Evolutionary conservation across 352 stramenopile species (phyloP), one percentile per base, ranked within the genome.

Genomic region (Globisporangium solare): DNA sequence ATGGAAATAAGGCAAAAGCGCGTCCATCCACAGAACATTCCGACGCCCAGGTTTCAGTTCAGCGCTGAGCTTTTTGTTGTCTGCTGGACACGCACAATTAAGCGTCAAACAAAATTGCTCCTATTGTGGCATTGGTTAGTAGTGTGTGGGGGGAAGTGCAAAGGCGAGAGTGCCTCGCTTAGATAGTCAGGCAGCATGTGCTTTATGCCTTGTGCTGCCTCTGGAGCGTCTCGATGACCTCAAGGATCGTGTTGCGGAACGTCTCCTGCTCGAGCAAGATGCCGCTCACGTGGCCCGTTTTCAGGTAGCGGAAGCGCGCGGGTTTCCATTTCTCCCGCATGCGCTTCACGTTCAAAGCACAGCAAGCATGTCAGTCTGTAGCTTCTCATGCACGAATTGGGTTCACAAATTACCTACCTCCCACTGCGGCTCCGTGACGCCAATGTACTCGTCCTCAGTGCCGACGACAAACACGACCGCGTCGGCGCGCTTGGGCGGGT

Each of bases 401-500:
- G 13, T 7, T 45, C 15, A 14, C 15, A 56, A 50, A n/a, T n/a
- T n/a, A n/a, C n/a, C 18, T 64, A 82, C 73, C 70, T 67, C 58
- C 79, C 80, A 89, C 61, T 89, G 78, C 8, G 71, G 66, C 24
- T 79, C 72, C 1, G 70, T 77, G 14, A 71, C 73, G 32, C 80
- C 78, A 59, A 89, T 84, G 58, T 93, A 93, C 63, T 88, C 67
- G 52, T 90, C 83, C 58, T 93, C 83, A 12, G 78, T 89, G 46
- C 74, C 83, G 11, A 86, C 76, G 3, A 89, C 79, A 58, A 92
- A 92, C 13, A 89, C 62, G 20, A 89, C 75, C 5, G 83, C 83
- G 56, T 92, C 83, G 5, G 76, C 66, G 17, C 80, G 78, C 32
- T 69, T 67, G 10, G 83, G 83, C 54, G 78, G 61, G 24, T 76